These are phyloP conservation scores for Pascua guehoae DNA, from an alignment of 1,284 basidiomycete genomes.

Conservation along the genomic window DNA sequence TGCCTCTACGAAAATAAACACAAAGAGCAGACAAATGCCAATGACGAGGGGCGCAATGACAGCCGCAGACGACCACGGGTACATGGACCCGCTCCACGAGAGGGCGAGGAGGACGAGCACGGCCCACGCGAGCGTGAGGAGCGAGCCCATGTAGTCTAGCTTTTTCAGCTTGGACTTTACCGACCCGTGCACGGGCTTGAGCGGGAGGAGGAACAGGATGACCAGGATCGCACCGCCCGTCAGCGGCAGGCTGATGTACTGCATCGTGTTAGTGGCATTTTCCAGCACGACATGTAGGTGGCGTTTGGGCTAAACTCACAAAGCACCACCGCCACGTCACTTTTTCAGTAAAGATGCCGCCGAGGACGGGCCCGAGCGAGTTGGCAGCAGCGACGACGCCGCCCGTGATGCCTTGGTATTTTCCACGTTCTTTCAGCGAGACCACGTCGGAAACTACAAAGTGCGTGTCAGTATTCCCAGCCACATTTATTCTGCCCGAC, in stretches of 20 bases:
- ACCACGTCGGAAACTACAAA: slow-evolving; percentile 33
- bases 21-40: slow-evolving; percentile 54
- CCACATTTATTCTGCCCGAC: background rate
- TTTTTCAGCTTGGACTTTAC: slow-evolving; percentile 58
- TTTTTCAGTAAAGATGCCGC: slow-evolving; percentile 38
- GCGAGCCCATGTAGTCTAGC: slow-evolving; percentile 63
- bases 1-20: slow-evolving; percentile 71
- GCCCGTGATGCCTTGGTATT: slow-evolving; percentile 45
- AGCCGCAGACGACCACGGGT: slow-evolving; percentile 61
- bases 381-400: slow-evolving; percentile 38
- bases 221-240: slow-evolving; percentile 56
- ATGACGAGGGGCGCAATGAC: slow-evolving; percentile 61
- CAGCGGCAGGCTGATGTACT: slow-evolving; percentile 62
- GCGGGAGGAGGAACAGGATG: slow-evolving; percentile 60
- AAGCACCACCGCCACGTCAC: slow-evolving; percentile 38
- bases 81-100: slow-evolving; percentile 68
- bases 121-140: slow-evolving; percentile 59
- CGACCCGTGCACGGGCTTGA: slow-evolving; percentile 63
- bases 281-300: background rate
- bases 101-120: slow-evolving; percentile 64
- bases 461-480: background rate
- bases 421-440: slow-evolving; percentile 43
- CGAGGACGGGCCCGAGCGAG: slow-evolving; percentile 42
- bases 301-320: slow-evolving; percentile 3
- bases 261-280: slow-evolving; percentile 29